Evolutionary conservation across 306 rosid species (phyloP).

Genomic region (Sicyos edulis): DNA sequence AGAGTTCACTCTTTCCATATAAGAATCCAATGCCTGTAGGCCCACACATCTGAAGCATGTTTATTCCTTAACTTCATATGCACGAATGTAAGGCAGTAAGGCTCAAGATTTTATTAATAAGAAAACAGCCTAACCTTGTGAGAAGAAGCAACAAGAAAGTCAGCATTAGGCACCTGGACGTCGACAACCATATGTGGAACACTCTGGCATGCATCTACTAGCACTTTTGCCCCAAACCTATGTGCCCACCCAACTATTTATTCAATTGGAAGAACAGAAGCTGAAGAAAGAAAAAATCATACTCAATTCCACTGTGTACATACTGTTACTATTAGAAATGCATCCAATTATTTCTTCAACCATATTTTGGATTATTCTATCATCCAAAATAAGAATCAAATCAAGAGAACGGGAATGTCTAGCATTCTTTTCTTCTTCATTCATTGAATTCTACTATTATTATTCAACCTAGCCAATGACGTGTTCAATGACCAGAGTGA

Average conservation of each 20-base stretch:
- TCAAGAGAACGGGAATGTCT: background rate
- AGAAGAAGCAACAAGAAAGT: constrained; percentile 98
- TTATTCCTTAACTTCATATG: constrained; percentile 32
- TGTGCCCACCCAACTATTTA: constrained; percentile 75
- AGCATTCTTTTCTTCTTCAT: background rate
- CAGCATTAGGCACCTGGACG: constrained; percentile 69
- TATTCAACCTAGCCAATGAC: background rate
- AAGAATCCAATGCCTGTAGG: constrained; percentile 97
- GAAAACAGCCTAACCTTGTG: constrained; percentile 68
- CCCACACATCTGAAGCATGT: constrained; percentile 88
- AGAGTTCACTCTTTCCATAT: constrained; percentile 60
- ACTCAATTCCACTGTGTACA: background rate
- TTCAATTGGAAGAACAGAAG: constrained; percentile 71
- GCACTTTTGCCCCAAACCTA: constrained; percentile 83
- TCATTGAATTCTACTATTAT: constrained; percentile 2
- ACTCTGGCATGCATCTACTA: constrained; percentile 96
- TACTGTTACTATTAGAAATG: background rate
- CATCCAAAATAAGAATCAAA: too few species aligned
- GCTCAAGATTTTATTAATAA: constrained; percentile 22
- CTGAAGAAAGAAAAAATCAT: constrained; percentile 33
- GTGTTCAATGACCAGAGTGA: background rate
- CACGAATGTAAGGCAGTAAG: constrained; percentile 18
- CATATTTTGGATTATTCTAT: too few species aligned
- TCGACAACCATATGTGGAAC: constrained; percentile 95
- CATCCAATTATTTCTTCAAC: background rate